Evolutionary conservation across 805 yeast genomes (phyloP), one percentile per base, ranked within the genome.

Genomic region (Kuraishia cidri): DNA sequence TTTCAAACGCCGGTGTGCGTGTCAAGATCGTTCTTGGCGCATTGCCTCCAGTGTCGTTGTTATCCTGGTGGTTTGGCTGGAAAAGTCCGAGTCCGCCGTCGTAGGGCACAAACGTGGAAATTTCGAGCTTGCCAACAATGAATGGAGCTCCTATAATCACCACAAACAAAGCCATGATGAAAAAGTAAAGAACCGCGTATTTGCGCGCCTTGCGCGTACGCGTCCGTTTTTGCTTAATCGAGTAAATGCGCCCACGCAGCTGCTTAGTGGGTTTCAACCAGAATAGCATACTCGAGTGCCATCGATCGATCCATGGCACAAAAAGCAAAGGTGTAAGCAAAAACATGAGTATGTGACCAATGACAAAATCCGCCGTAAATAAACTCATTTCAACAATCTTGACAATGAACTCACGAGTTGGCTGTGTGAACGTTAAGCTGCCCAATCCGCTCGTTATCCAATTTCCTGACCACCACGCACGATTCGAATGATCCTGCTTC

Each of bases 1-100:
- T 22, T 8, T 6, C 17, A 4, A 20, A 14, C 10, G 20, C 24
- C 10, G 35, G 35, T 20, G 13, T 26, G 9, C 23, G 22, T 11
- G 25, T 54, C 11, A 58, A 41, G 11, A 75, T 59, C 8, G 58
- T 52, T 1, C 52, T 33, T 1, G 82, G 79, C 0, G 80, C 81
- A 30, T 51, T 52, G 0, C 46, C 58, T 0, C 85, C 86, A 0
- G 86, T 79, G 46, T 79, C 86, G 44, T 79, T 77, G 41, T 77
- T 75, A 29, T 69, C 60, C 45, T 77, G 83, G 25, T 55, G 46
- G 24, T 58, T 66, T 2, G 87, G 86, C 47, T 79, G 87, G 6
- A 77, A 47, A 25, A 75, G 43, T 3, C 71, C 71, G 31, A 31
- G 40, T 10, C 39, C 42, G 4, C 41, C 27, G 11, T 34, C 37